Conservation (phyloP, 768 basidiomycete genomes). For the Podaxis sp. region DNA sequence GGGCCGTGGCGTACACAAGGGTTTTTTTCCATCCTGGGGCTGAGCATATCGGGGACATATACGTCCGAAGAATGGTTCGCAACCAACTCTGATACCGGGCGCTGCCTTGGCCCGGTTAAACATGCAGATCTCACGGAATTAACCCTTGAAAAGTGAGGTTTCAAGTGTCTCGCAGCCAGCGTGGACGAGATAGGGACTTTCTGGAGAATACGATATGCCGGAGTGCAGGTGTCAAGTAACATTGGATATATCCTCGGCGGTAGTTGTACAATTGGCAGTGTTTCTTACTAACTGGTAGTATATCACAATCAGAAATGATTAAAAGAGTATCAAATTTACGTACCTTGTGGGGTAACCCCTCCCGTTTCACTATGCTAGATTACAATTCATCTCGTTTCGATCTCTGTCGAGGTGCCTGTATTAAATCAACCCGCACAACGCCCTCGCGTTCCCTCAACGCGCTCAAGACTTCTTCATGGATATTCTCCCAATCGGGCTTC, state of each 20-base stretch:
- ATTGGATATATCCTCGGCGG: background rate
- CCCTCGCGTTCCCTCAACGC: background rate
- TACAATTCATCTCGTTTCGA: slow-evolving; percentile 10
- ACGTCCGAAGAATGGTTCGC: background rate
- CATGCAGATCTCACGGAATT: background rate
- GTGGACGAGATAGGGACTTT: background rate
- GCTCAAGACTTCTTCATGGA: slow-evolving; percentile 7
- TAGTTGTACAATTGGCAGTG: background rate
- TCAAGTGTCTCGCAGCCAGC: background rate
- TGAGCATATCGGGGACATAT: background rate
- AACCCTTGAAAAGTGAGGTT: background rate
- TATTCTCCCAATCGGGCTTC: slow-evolving; percentile 32
- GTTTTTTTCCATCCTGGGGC: background rate
- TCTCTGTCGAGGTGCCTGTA: slow-evolving; percentile 1
- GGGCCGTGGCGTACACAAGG: background rate
- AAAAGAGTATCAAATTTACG: background rate
- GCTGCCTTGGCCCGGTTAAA: background rate
- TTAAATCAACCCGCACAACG: slow-evolving; percentile 9
- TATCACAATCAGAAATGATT: background rate
- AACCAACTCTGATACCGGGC: background rate
- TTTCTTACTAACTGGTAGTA: background rate
- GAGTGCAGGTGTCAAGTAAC: background rate
- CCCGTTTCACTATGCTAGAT: background rate
- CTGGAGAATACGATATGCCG: background rate
- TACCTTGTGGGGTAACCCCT: background rate